Evolutionary conservation across 352 stramenopile species (phyloP).

Genomic region (Pythium phragmiticola): DNA sequence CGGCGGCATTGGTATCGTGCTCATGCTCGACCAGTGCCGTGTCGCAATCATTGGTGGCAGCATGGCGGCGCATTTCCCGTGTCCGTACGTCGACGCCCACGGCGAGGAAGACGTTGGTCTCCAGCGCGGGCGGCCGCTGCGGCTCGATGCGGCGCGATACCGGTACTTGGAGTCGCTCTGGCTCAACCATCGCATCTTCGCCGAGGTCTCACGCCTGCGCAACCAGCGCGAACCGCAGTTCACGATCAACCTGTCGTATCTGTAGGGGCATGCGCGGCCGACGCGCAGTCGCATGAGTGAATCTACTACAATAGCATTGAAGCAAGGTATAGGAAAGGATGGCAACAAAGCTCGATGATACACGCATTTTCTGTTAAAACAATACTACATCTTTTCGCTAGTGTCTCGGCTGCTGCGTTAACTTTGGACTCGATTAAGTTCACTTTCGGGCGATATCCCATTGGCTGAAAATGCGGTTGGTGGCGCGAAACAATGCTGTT

Average conservation of each 20-base stretch:
- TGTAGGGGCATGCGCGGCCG: conserved; percentile 36
- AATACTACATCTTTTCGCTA: too few relatives aligned
- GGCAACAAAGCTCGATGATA: too few relatives aligned
- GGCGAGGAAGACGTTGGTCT: conserved; percentile 85
- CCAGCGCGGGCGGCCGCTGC: conserved; percentile 74
- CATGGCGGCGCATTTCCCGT: conserved; percentile 85
- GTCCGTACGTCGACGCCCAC: conserved; percentile 83
- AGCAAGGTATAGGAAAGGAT: background rate
- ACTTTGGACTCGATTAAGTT: background rate
- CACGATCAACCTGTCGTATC: conserved; percentile 84
- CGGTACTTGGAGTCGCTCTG: conserved; percentile 78
- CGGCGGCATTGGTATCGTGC: conserved; percentile 79
- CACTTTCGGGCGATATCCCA: background rate
- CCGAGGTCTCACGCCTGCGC: conserved; percentile 81
- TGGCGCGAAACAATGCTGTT: conserved; percentile 11
- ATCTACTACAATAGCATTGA: too few relatives aligned
- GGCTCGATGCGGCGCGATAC: conserved; percentile 73
- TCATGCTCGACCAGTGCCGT: conserved; percentile 84
- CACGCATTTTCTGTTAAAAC: too few relatives aligned
- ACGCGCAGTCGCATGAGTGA: too few relatives aligned
- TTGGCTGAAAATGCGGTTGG: conserved; percentile 16
- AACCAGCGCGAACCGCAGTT: conserved; percentile 87
- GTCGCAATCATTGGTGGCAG: conserved; percentile 80
- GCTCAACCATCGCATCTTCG: conserved; percentile 81
- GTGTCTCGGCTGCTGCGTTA: background rate